Evolutionary conservation across 2,329 filamentous ascomycete species (phyloP), one percentile per base, ranked within the genome.

Genomic region (Coleophoma cylindrospora): DNA sequence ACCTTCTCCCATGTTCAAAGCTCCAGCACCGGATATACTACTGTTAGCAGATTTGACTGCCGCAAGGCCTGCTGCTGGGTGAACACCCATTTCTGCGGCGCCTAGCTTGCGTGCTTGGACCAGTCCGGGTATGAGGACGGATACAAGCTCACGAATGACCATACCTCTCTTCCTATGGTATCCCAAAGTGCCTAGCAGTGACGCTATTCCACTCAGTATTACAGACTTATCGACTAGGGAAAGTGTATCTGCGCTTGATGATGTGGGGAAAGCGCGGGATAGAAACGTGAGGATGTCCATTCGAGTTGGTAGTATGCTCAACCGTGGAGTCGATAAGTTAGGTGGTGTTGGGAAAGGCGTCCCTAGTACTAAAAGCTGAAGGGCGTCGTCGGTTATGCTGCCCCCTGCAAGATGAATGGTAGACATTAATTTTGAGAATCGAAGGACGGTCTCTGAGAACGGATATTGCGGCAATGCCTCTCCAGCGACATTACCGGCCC

Each of bases 61-160:
- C 22, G 90, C 84, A 46, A 96, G 73, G 0, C 90, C 91, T 10
- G 92, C 90, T 15, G 92, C 92, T 38, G 94, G 94, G 69, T 97
- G 92, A 34, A 99, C 89, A 3, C 92, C 94, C 62, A 94, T 89
- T 64, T 97, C 94, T n/a, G 94, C 91, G 38, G 94, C 94, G 33
- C 92, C 92, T 44, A 92, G 80, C 43, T 95, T 96, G 37, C 94
- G 81, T 14, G 94, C 94, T 68, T 96, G 90, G 4, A 96, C 86
- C 9, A 99, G 76, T 3, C 89, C 91, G 34, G 85, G 86, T 47
- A 95, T 89, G 38, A 97, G 75, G 14, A 91, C 84, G 3, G 84
- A 86, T 9, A 99, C 79, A 45, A 97, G 77, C 62, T 96, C 91
- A 59, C 89, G 85, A 60, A 96, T 79, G 1, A 96, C 83, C 70